Evolutionary conservation across 202 grass and related monocot genomes (phyloP).

Genomic region (Eragrostis tef): DNA sequence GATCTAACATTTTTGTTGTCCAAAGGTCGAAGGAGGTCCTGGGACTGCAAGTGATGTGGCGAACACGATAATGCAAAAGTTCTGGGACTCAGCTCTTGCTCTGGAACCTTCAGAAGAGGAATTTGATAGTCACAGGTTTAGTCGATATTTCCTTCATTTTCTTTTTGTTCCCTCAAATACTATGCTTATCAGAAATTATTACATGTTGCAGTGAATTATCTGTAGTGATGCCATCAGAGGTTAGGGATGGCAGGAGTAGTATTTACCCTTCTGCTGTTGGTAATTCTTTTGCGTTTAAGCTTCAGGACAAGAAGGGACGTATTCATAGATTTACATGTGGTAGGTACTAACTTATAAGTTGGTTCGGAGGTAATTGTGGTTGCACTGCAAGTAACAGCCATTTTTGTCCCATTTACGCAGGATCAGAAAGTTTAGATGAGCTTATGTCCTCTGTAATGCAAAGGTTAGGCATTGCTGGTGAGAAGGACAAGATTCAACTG

Average conservation of each 20-base stretch:
- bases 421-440: slow-evolving; percentile 69
- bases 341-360: slow-evolving; percentile 52
- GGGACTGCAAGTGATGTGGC: slow-evolving; percentile 74
- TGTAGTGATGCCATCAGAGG: slow-evolving; percentile 68
- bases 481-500: slow-evolving; percentile 64
- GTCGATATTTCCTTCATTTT: slow-evolving; percentile 36
- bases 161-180: slow-evolving; percentile 22
- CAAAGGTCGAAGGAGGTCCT: slow-evolving; percentile 75
- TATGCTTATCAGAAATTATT: slow-evolving; percentile 42
- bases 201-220: slow-evolving; percentile 68
- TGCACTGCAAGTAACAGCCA: slow-evolving; percentile 29
- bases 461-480: slow-evolving; percentile 57
- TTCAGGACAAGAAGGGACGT: slow-evolving; percentile 73
- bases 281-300: slow-evolving; percentile 81
- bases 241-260: slow-evolving; percentile 58
- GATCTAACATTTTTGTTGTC: slow-evolving; percentile 34
- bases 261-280: slow-evolving; percentile 67
- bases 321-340: slow-evolving; percentile 92
- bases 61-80: slow-evolving; percentile 89
- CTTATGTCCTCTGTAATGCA: slow-evolving; percentile 60
- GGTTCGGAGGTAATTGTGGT: slow-evolving; percentile 5
- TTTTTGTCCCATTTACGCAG: slow-evolving; percentile 44
- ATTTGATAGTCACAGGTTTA: slow-evolving; percentile 81
- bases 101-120: slow-evolving; percentile 74
- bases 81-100: slow-evolving; percentile 95